phyloP scores from a whole-genome alignment of 2,329 filamentous ascomycete species.

The Trichoderma brevicompactum region DNA sequence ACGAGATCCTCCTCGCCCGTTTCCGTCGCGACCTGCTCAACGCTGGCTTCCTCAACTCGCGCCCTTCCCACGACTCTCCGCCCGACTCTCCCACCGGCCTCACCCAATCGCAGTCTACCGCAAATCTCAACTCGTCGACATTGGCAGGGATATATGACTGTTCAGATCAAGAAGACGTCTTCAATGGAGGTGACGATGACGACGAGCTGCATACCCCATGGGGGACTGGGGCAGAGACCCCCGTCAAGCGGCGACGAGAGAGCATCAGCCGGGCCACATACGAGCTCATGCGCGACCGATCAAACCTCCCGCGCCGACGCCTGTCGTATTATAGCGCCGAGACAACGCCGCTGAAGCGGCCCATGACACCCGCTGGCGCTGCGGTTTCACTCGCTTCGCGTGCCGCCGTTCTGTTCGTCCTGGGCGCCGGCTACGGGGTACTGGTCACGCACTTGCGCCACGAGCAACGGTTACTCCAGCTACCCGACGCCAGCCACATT shows the following conservation, averaged over 20 bases:
- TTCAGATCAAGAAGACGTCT: slow-evolving; percentile 52
- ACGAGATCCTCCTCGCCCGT: slow-evolving; percentile 30
- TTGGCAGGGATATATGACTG: slow-evolving; percentile 89
- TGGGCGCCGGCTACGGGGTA: slow-evolving; percentile 82
- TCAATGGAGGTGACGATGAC: slow-evolving; percentile 37
- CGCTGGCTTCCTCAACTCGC: slow-evolving; percentile 46
- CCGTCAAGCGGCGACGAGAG: slow-evolving; percentile 48
- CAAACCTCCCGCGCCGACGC: slow-evolving; percentile 42
- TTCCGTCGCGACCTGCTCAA: slow-evolving; percentile 40
- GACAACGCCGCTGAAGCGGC: slow-evolving; percentile 34
- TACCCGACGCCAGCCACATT: slow-evolving; percentile 51
- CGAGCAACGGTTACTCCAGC: slow-evolving; percentile 64
- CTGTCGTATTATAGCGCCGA: slow-evolving; percentile 42
- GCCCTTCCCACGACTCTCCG: slow-evolving; percentile 45
- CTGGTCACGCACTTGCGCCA: slow-evolving; percentile 81
- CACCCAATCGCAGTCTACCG: slow-evolving; percentile 74
- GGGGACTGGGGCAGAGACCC: slow-evolving; percentile 77
- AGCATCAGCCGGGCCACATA: slow-evolving; percentile 52
- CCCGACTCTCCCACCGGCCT: slow-evolving; percentile 46
- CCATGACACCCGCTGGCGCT: slow-evolving; percentile 31
- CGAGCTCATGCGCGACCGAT: slow-evolving; percentile 49
- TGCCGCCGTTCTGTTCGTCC: slow-evolving; percentile 69
- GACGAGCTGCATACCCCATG: slow-evolving; percentile 72
- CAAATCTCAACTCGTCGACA: slow-evolving; percentile 88
- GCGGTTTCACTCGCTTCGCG: slow-evolving; percentile 59